Percentiles rank a stretch among this genome's conserved stretches.
Conservation (phyloP, 306 rosid genomes). For the Acacia crassicarpa region DNA sequence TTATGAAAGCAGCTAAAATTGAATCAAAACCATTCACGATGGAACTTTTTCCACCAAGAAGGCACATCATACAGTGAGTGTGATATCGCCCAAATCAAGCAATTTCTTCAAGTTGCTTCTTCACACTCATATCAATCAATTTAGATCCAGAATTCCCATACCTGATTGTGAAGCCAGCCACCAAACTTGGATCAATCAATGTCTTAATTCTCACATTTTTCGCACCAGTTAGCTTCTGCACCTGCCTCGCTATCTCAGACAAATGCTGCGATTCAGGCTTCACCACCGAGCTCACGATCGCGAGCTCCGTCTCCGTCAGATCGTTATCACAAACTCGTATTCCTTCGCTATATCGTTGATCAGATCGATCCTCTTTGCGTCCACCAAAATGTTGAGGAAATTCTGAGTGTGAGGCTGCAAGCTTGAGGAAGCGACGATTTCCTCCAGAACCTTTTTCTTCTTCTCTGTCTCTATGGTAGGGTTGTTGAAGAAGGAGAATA, state of each 20-base stretch:
- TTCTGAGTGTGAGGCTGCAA: slow-evolving; percentile 62
- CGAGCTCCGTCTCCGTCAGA: slow-evolving; percentile 66
- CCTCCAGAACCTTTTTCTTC: slow-evolving; percentile 51
- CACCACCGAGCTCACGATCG: slow-evolving; percentile 87
- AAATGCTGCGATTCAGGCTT: slow-evolving; percentile 77
- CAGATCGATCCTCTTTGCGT: slow-evolving; percentile 55
- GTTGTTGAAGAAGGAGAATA: slow-evolving; percentile 55
- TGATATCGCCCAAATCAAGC: slow-evolving; percentile 79
- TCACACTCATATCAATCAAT: slow-evolving; percentile 88
- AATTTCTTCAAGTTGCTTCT: slow-evolving; percentile 91
- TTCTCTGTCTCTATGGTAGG: slow-evolving; percentile 49
- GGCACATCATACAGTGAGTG: slow-evolving; percentile 38
- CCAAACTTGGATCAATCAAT: slow-evolving; percentile 61
- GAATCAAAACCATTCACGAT: neutral
- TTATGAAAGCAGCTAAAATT: neutral
- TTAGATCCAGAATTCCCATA: slow-evolving; percentile 77
- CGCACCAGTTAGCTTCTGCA: slow-evolving; percentile 88
- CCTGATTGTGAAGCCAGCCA: slow-evolving; percentile 89
- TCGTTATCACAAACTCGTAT: slow-evolving; percentile 62
- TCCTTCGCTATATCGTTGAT: slow-evolving; percentile 60
- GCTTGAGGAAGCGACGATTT: slow-evolving; percentile 43
- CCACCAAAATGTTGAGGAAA: slow-evolving; percentile 74
- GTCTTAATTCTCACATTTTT: slow-evolving; percentile 87
- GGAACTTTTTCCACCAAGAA: neutral
- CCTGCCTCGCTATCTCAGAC: slow-evolving; percentile 95